Evolutionary conservation across 148 eudicot genomes (phyloP), one percentile per base, ranked within the genome.

Genomic region (Rhododendron henanense): DNA sequence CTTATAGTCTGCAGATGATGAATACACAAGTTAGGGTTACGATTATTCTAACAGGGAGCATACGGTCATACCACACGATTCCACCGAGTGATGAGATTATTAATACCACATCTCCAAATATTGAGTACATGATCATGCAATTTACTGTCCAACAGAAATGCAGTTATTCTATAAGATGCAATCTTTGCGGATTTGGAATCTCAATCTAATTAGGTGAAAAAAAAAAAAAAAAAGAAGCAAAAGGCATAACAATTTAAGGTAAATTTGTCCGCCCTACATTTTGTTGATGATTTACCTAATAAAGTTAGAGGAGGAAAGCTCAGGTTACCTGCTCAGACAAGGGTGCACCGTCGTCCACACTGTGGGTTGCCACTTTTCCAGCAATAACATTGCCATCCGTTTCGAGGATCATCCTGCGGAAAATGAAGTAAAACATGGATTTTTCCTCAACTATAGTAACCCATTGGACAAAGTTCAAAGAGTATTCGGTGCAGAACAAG

Each of bases 351-450:
- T 94, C 94, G 87, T 97, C 98, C 88, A 94, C 90, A 63, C 91
- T 93, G 79, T 94, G 91, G 65, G 94, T 92, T 18, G 96, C 98
- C 59, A 95, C 98, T 90, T 97, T 97, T 78, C 95, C 95, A 79
- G 98, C 99, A 85, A 97, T 95, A 79, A 94, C 88, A 89, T 87
- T 94, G 37, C 95, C 98, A 85, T 97, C 99, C 13, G 99, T 97
- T 93, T 97, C 99, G 50, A 97, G 99, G 88, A 97, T 86, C 92
- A 97, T 93, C 93, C 99, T 97, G 93, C 89, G 85, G 84, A 19
- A 59, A 6, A 69, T 81, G 10, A 79, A 14, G n/a, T 2, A 44
- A 50, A 19, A 45, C 33, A 23, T 61, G 37, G 18, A 18, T 83
- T 21, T 63, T 85, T 74, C 31, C n/a, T 74, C 25, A 28, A 84